These are phyloP conservation scores for Metarhizium guizhouense DNA, from an alignment of 2,329 filamentous ascomycete species.

Conservation along the genomic window DNA sequence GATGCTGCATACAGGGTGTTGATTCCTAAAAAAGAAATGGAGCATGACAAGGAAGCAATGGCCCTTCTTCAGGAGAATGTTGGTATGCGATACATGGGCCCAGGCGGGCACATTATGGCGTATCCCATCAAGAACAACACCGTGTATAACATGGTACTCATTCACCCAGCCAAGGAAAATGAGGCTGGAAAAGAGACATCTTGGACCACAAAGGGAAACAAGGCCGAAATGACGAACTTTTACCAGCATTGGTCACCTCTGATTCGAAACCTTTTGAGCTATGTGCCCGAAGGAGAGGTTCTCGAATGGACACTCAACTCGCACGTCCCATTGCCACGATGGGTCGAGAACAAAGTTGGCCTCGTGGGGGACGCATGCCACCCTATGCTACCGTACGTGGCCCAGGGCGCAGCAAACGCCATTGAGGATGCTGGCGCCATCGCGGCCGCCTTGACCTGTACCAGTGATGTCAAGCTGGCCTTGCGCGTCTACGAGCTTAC, in stretches of 20 bases:
- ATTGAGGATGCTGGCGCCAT: constrained; percentile 50
- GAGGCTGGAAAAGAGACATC: constrained; percentile 42
- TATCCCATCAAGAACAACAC: constrained; percentile 55
- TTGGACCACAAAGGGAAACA: constrained; percentile 44
- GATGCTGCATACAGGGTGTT: constrained; percentile 47
- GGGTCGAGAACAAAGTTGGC: constrained; percentile 36
- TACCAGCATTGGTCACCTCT: too few species aligned
- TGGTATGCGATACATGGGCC: constrained; percentile 57
- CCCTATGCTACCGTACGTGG: constrained; percentile 58
- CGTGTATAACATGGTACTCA: constrained; percentile 57
- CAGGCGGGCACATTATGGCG: constrained; percentile 57
- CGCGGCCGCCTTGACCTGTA: too few species aligned
- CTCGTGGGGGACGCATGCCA: constrained; percentile 59
- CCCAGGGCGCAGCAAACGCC: constrained; percentile 59
- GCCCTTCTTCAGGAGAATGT: constrained; percentile 46
- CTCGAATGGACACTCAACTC: too few species aligned
- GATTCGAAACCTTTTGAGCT: too few species aligned
- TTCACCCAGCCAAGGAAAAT: too few species aligned
- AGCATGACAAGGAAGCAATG: constrained; percentile 56
- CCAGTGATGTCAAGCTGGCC: too few species aligned
- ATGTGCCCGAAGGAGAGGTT: too few species aligned
- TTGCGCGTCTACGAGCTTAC: too few species aligned
- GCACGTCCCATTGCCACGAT: too few species aligned
- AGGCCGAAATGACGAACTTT: too few species aligned
- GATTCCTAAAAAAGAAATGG: constrained; percentile 48